Conservation (phyloP, 148 eudicot genomes). For the Beta vulgaris region DNA sequence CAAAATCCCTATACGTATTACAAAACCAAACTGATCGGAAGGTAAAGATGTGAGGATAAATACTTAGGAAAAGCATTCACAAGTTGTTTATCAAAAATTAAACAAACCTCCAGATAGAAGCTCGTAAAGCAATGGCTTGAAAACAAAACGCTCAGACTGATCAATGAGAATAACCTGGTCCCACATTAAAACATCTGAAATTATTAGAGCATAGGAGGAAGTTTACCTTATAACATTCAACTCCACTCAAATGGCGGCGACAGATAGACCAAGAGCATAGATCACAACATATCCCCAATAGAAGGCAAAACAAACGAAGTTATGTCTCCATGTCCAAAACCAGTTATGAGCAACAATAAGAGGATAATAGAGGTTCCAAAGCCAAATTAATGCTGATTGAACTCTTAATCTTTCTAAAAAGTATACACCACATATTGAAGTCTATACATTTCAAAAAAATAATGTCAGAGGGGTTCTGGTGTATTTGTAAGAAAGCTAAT, state of each 20-base stretch:
- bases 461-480: no score
- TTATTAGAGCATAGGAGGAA: constrained; percentile 16
- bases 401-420: no score
- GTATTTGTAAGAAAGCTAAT: no score
- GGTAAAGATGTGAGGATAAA: constrained; percentile 1
- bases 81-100: background rate
- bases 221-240: no score
- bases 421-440: no score
- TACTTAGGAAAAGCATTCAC: background rate
- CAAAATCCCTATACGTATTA: constrained; percentile 9
- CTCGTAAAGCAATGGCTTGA: constrained; percentile 97
- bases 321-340: background rate
- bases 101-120: constrained; percentile 88
- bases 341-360: background rate
- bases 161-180: constrained; percentile 88
- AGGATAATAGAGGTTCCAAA: no score
- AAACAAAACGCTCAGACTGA: constrained; percentile 90
- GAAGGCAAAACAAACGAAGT: background rate
- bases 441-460: no score
- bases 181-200: constrained; percentile 26
- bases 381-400: no score
- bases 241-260: background rate
- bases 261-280: background rate
- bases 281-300: background rate
- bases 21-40: constrained; percentile 16